Evolutionary conservation across 2,329 filamentous ascomycete species (phyloP).

Genomic region (Alternaria metachromatica): DNA sequence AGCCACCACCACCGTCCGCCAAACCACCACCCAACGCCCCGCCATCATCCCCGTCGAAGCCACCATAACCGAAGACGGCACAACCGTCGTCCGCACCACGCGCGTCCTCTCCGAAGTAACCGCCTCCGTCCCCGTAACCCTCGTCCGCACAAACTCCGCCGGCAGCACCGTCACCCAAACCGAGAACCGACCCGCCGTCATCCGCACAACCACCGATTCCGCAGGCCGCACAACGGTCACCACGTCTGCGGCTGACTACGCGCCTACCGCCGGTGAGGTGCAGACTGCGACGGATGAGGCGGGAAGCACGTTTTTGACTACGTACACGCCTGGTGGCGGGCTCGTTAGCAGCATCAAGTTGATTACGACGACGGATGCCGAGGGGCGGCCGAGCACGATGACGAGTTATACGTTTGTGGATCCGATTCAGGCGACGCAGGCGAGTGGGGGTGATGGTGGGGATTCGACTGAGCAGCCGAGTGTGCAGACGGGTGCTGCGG

Average conservation of each 20-base stretch:
- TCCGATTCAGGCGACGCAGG: constrained; percentile 30
- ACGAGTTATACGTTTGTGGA: constrained; percentile 55
- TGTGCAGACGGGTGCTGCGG: constrained; percentile 49
- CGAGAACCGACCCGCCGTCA: constrained; percentile 48
- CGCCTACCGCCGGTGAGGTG: constrained; percentile 48
- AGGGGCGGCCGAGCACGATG: constrained; percentile 48
- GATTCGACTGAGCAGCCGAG: constrained; percentile 37
- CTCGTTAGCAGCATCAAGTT: constrained; percentile 50
- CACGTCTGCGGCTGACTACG: constrained; percentile 41
- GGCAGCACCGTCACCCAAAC: constrained; percentile 48
- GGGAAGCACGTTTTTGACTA: constrained; percentile 54
- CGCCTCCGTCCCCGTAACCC: constrained; percentile 47
- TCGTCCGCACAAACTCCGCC: constrained; percentile 49
- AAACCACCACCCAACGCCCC: constrained; percentile 20
- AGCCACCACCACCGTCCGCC: constrained; percentile 8
- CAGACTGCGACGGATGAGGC: constrained; percentile 52
- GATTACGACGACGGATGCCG: constrained; percentile 40
- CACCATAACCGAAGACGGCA: constrained; percentile 50
- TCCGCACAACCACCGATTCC: constrained; percentile 49
- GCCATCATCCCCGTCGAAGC: constrained; percentile 48
- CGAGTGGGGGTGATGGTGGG: background rate
- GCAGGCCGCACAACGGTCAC: constrained; percentile 48
- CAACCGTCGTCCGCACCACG: constrained; percentile 45
- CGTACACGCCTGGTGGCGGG: constrained; percentile 54
- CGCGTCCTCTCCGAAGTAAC: constrained; percentile 50